phyloP scores from a whole-genome alignment of 208 protist species.

The Acanthamoeba sp. region DNA sequence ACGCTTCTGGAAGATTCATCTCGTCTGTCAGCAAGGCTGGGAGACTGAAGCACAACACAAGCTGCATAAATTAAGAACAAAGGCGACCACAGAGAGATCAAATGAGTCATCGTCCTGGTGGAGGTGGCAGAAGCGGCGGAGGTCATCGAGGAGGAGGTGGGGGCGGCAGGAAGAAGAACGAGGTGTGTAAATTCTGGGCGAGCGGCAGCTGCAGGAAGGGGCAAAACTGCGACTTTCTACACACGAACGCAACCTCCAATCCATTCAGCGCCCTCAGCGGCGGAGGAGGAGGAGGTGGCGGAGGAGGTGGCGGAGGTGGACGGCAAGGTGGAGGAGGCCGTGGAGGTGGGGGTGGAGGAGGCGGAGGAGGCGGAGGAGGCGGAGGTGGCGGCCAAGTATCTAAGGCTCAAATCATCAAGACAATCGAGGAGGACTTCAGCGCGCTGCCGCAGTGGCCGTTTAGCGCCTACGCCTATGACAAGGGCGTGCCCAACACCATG shows the following conservation, averaged over 20 bases:
- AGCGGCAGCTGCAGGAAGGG: neutral
- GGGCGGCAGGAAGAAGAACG: neutral
- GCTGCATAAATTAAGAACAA: neutral
- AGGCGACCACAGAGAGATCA: neutral
- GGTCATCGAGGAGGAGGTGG: neutral
- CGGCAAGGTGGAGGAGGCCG: neutral
- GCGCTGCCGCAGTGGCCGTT: neutral
- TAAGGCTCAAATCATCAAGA: neutral
- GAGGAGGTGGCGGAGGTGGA: neutral
- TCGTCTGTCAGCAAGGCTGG: too few relatives aligned
- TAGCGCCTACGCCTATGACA: constrained; percentile 20
- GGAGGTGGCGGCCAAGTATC: neutral
- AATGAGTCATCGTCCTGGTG: neutral
- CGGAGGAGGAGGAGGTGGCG: neutral
- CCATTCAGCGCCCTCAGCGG: neutral
- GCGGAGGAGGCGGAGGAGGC: neutral
- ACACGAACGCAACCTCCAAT: neutral
- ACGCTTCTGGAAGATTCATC: too few relatives aligned
- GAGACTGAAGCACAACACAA: too few relatives aligned
- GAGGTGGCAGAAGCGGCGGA: neutral
- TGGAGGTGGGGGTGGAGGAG: neutral
- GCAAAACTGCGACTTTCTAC: neutral
- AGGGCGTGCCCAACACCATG: constrained; percentile 18
- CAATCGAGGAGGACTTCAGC: constrained; percentile 15
- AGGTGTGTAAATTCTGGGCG: constrained; percentile 19